A percentile compares a stretch with the other conserved stretches of the same genome.
phyloP scores from a whole-genome alignment of 2,329 filamentous ascomycete genomes.

The Stagonosporopsis chrysanthemi region DNA sequence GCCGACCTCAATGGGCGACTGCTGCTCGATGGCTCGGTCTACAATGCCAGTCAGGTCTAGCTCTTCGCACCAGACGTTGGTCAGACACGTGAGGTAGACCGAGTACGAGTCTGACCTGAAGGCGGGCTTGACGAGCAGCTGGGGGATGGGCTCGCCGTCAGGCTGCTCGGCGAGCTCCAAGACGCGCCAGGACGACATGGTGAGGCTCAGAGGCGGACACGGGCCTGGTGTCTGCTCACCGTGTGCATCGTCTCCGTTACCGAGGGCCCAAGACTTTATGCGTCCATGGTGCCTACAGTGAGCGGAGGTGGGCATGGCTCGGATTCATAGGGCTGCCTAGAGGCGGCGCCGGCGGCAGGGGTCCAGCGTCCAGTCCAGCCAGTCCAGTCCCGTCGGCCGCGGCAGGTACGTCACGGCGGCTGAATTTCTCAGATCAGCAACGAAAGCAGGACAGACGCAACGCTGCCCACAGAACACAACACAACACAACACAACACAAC shows the following conservation, averaged over 20 bases:
- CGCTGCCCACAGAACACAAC: not conserved
- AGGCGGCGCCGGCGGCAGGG: constrained; percentile 7
- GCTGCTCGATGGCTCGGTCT: constrained; percentile 66
- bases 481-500: too few relatives aligned
- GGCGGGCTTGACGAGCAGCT: constrained; percentile 68
- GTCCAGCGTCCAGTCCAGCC: not conserved
- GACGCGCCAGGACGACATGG: constrained; percentile 47
- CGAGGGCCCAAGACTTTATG: not conserved
- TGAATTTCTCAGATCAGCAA: constrained; percentile 9
- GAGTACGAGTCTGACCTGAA: constrained; percentile 67
- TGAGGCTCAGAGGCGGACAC: not conserved
- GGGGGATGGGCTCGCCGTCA: constrained; percentile 55
- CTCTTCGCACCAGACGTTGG: constrained; percentile 74
- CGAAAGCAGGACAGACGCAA: too few relatives aligned
- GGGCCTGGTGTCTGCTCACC: too few relatives aligned
- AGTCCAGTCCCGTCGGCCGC: too few relatives aligned
- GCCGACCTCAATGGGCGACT: constrained; percentile 76
- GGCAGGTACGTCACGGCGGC: constrained; percentile 30
- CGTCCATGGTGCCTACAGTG: not conserved
- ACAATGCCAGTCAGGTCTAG: constrained; percentile 69
- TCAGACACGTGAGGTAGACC: constrained; percentile 74
- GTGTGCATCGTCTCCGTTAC: not conserved
- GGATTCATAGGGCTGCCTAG: constrained; percentile 19
- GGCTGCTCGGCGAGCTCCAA: constrained; percentile 37
- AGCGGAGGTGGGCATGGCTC: not conserved